phyloP scores from a whole-genome alignment of 2,329 filamentous ascomycete species.

The Gaeumannomyces sp. region DNA sequence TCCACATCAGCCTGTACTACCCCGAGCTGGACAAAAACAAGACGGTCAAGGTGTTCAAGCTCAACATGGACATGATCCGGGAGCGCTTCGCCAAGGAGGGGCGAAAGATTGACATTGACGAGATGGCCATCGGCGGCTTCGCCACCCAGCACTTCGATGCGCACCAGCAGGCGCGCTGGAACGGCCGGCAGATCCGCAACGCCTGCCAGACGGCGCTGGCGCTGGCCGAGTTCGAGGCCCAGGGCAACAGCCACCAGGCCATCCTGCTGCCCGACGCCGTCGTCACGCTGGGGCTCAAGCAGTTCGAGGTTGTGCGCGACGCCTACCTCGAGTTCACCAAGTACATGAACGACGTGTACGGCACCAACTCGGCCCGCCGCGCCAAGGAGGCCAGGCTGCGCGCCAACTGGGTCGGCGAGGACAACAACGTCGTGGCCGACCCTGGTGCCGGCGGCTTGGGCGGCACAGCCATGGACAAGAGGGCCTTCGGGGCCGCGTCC shows the following conservation, averaged over 20 bases:
- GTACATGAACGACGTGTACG: constrained; percentile 5
- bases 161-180: constrained; percentile 20
- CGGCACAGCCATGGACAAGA: neutral
- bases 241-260: constrained; percentile 6
- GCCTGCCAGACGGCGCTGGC: constrained; percentile 25
- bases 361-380: neutral
- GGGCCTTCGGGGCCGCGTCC: neutral
- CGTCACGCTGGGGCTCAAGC: constrained; percentile 11
- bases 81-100: neutral
- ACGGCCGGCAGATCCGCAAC: constrained; percentile 29
- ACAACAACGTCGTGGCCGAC: neutral
- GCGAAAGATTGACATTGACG: constrained; percentile 17
- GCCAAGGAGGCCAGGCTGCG: constrained; percentile 1
- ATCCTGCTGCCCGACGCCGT: constrained; percentile 3
- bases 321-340: constrained; percentile 15
- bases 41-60: constrained; percentile 3
- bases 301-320: constrained; percentile 12
- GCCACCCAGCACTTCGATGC: constrained; percentile 15
- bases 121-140: constrained; percentile 18
- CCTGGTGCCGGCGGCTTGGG: too few species aligned
- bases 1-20: constrained; percentile 31
- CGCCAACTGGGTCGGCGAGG: neutral
- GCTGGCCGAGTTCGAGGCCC: constrained; percentile 19
- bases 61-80: constrained; percentile 6
- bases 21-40: constrained; percentile 8